A percentile compares a stretch with the other conserved stretches of the same genome.
Conservation (phyloP, 768 basidiomycete species). For the Russula olivacea region DNA sequence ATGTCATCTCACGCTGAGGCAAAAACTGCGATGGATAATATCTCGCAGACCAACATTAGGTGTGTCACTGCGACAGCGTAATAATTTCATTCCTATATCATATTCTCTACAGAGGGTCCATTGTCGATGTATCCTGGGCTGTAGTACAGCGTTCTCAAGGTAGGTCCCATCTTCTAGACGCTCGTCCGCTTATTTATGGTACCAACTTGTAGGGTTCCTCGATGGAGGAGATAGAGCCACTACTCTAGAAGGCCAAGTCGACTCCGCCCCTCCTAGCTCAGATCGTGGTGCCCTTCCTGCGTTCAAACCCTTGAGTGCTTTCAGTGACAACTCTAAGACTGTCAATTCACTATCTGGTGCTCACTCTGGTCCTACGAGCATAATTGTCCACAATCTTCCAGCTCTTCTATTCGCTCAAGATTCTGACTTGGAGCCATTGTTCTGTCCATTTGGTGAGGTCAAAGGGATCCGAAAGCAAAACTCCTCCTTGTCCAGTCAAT, state of each 20-base stretch:
- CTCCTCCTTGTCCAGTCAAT: conserved; percentile 29
- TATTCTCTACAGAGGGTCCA: conserved; percentile 49
- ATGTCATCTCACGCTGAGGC: conserved; percentile 74
- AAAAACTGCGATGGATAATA: conserved; percentile 53
- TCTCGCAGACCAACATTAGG: conserved; percentile 70
- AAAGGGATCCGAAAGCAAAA: conserved; percentile 52
- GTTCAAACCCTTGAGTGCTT: conserved; percentile 25
- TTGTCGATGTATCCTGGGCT: conserved; percentile 80
- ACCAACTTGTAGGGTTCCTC: conserved; percentile 51
- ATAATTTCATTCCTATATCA: conserved; percentile 5
- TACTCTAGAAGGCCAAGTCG: conserved; percentile 46
- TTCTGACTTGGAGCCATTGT: conserved; percentile 64
- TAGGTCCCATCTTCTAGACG: conserved; percentile 27
- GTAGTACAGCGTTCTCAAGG: conserved; percentile 84
- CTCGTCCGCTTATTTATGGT: conserved; percentile 9
- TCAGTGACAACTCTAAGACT: background rate
- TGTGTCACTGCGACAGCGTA: conserved; percentile 30
- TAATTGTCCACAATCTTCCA: conserved; percentile 64
- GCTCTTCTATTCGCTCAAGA: conserved; percentile 59
- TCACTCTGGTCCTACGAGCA: conserved; percentile 25
- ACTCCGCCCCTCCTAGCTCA: conserved; percentile 31
- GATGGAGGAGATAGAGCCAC: conserved; percentile 76
- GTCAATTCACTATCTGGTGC: conserved; percentile 6
- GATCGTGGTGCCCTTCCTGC: conserved; percentile 29
- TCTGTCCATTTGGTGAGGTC: conserved; percentile 66